Evolutionary conservation across 2,329 filamentous ascomycete genomes (phyloP), one percentile per base, ranked within the genome.

Genomic region (Aschersonia sp.): DNA sequence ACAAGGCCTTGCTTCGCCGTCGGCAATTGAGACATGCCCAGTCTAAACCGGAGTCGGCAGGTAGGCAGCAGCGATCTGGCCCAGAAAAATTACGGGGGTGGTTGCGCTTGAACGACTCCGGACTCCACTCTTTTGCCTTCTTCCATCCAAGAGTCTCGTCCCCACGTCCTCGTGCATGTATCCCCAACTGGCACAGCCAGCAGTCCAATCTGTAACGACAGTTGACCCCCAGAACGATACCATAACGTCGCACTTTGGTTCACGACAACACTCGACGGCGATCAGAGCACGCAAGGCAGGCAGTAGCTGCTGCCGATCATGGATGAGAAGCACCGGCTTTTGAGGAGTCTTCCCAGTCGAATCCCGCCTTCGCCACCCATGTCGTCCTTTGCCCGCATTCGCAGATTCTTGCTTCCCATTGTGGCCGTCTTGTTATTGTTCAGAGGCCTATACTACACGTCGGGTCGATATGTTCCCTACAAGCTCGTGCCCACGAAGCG

Each of bases 321-420:
- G 48, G 43, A 46, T 41, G 45, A 45, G 7, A 51, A 47, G 43
- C 43, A 35, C 31, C 46, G 40, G 9, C 40, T 31, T 4, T 20
- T n/a, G 40, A 42, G 41, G 31, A 31, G 28, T 40, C 28, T 32
- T 30, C 43, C 45, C 35, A 44, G 20, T 43, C 44, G 40, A n/a
- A 50, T 29, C 30, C 30, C 20, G 29, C 43, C 9, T 20, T 38
- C 45, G 30, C 20, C 40, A 31, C 20, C 48, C 47, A 46, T 51
- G 48, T 38, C 43, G 40, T 31, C 44, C 4, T 12, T 45, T 41
- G 28, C 43, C 28, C 50, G 44, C 30, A 7, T 51, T 5, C 48
- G 50, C 30, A 41, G 47, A 12, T 45, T 45, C 28, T 29, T 51
- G 40, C 30, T 51, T n/a, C 47, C 50, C 20, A 7, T 45, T 7